Conservation (phyloP, 768 basidiomycete species). For the Lepiota brunneoincarnata region DNA sequence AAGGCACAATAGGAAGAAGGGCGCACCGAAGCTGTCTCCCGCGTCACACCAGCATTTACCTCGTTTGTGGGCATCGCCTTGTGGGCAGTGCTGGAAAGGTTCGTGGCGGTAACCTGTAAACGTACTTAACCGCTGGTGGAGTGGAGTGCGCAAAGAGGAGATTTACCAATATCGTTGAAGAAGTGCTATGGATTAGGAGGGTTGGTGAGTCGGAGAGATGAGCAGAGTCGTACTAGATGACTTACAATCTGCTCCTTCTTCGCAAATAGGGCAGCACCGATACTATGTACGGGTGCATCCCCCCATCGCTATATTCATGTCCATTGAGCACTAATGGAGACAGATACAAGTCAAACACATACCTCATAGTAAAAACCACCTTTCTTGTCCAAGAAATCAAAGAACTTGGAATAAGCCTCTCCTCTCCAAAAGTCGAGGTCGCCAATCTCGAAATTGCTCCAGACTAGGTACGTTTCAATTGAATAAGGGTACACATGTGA, state of each 20-base stretch:
- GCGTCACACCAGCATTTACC: constrained; percentile 89
- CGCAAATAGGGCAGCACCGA: constrained; percentile 87
- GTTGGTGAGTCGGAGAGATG: constrained; percentile 1
- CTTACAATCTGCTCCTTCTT: constrained; percentile 76
- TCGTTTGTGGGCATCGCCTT: constrained; percentile 65
- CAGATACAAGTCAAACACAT: constrained; percentile 1
- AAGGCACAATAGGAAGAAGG: neutral
- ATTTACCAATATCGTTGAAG: constrained; percentile 82
- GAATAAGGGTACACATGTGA: neutral
- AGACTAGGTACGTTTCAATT: constrained; percentile 48
- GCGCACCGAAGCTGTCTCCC: constrained; percentile 69
- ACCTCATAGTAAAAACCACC: constrained; percentile 94
- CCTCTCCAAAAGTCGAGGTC: constrained; percentile 82
- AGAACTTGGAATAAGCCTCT: constrained; percentile 80
- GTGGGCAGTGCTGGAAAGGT: constrained; percentile 92
- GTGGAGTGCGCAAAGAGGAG: neutral
- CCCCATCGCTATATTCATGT: constrained; percentile 70
- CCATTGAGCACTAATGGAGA: neutral
- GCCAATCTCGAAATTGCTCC: constrained; percentile 94
- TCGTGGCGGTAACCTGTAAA: constrained; percentile 71
- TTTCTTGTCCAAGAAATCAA: constrained; percentile 72
- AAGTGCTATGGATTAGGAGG: constrained; percentile 56
- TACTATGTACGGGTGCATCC: constrained; percentile 87
- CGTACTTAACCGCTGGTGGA: neutral
- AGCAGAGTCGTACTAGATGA: neutral